Evolutionary conservation across 495 filamentous ascomycete species (phyloP), one percentile per base, ranked within the genome.

Genomic region (Hypoxylon trugodes): DNA sequence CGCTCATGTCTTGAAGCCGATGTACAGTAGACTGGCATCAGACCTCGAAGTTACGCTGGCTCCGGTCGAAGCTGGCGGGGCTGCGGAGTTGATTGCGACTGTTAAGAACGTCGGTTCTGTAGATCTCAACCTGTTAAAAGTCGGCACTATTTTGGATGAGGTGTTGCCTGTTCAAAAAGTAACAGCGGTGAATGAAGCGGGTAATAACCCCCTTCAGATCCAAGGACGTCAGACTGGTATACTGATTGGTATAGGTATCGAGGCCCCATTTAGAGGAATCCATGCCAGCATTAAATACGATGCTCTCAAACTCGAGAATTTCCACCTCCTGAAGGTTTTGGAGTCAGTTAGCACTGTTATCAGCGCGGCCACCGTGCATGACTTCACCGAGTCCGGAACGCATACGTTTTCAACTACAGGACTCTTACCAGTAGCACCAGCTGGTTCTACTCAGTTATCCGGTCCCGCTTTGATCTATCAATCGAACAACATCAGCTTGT

Each of bases 71-170:
- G 45, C 25, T 0, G 42, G 42, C 2, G 55, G 25, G 2, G 61
- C 24, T 30, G 61, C 54, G 16, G 61, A 65, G 18, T 32, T 65
- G 10, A 36, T 59, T 10, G 61, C 48, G 3, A 65, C 61, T 33
- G 32, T 65, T 7, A 59, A 37, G 30, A 65, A 65, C 24, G 47
- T 45, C 12, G 49, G 61, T 2, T 18, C 54, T 6, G 35, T 15
- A 24, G 61, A 65, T 12, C 48, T 65, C 1, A 65, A 65, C 32
- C 35, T 65, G 35, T n/a, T 65, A 12, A 53, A 41, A 7, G 36
- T 65, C 21, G 55, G 61, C 35, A 65, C 61, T 18, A 25, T 65
- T 24, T 49, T 65, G 16, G 61, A 65, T 22, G 61, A 65, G n/a
- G 28, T 22, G 26, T 22, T 65, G 13, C 61, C 61, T 2, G 30